Evolutionary conservation across 1,139 yeast genomes (phyloP).

Genomic region (Saccharomyces uvarum): DNA sequence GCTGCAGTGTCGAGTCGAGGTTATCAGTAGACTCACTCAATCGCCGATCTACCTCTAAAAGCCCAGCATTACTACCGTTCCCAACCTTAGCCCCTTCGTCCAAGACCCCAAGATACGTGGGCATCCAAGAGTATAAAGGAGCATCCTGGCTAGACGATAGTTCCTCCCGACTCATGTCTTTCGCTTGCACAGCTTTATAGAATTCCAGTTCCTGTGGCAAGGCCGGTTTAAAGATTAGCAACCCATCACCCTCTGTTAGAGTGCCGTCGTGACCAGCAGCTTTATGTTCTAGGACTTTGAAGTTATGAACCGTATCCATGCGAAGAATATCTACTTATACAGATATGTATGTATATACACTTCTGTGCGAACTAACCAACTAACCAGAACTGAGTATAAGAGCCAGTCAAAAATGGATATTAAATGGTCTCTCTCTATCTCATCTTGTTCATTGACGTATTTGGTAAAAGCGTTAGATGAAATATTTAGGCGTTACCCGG

Average conservation of each 20-base stretch:
- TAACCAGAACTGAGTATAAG: neutral
- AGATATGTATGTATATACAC: neutral
- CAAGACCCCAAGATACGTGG: conserved; percentile 38
- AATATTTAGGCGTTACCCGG: neutral
- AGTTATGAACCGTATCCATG: conserved; percentile 11
- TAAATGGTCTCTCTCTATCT: neutral
- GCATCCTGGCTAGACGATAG: conserved; percentile 31
- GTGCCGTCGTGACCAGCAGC: conserved; percentile 95
- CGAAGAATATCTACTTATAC: neutral
- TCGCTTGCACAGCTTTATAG: conserved; percentile 37
- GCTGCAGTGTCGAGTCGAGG: conserved; percentile 5
- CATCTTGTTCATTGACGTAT: neutral
- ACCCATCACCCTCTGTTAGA: conserved; percentile 51
- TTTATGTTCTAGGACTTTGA: conserved; percentile 33
- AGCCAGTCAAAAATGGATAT: neutral
- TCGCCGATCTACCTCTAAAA: conserved; percentile 5
- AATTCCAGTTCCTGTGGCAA: conserved; percentile 60
- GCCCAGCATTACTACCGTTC: conserved; percentile 2
- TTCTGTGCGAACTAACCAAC: neutral
- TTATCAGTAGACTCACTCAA: neutral
- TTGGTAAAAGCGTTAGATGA: neutral
- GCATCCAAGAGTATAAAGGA: conserved; percentile 49
- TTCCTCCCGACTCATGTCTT: conserved; percentile 7
- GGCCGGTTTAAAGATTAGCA: conserved; percentile 66
- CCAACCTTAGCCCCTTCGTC: conserved; percentile 32